Evolutionary conservation across 2,329 filamentous ascomycete species (phyloP).

Genomic region (Keithomyces neogunnii): DNA sequence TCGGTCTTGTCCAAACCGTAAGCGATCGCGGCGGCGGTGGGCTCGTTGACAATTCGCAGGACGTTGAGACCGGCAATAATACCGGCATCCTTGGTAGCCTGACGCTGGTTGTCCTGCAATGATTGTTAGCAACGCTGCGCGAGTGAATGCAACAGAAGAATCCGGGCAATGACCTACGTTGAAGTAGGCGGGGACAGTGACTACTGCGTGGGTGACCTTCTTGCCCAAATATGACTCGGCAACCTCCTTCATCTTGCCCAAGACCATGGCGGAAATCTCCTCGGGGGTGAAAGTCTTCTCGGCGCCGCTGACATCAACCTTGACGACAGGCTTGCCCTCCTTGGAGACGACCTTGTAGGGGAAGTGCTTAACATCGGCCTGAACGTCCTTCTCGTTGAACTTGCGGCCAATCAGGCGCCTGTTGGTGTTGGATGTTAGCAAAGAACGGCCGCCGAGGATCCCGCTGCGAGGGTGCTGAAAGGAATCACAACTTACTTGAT

Average conservation of each 20-base stretch:
- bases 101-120: slow-evolving; percentile 73
- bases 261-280: slow-evolving; percentile 73
- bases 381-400: slow-evolving; percentile 75
- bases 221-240: slow-evolving; percentile 73
- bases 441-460: no score
- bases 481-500: slow-evolving; percentile 58
- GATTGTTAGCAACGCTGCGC: slow-evolving; percentile 13
- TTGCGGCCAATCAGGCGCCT: slow-evolving; percentile 83
- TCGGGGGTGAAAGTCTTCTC: slow-evolving; percentile 71
- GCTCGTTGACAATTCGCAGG: slow-evolving; percentile 93
- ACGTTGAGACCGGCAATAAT: slow-evolving; percentile 88
- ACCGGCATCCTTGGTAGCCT: slow-evolving; percentile 93
- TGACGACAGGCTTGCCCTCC: slow-evolving; percentile 80
- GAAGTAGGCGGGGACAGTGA: slow-evolving; percentile 96
- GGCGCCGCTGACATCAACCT: slow-evolving; percentile 58
- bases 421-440: background rate
- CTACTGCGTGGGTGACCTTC: slow-evolving; percentile 80
- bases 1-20: slow-evolving; percentile 86
- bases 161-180: slow-evolving; percentile 40
- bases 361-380: slow-evolving; percentile 95
- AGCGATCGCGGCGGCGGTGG: slow-evolving; percentile 88
- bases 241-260: slow-evolving; percentile 79
- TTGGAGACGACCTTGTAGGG: slow-evolving; percentile 90
- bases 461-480: background rate
- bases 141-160: no score